Conservation (phyloP, 2,329 filamentous ascomycete genomes). For the Pseudogymnoascus sp. region DNA sequence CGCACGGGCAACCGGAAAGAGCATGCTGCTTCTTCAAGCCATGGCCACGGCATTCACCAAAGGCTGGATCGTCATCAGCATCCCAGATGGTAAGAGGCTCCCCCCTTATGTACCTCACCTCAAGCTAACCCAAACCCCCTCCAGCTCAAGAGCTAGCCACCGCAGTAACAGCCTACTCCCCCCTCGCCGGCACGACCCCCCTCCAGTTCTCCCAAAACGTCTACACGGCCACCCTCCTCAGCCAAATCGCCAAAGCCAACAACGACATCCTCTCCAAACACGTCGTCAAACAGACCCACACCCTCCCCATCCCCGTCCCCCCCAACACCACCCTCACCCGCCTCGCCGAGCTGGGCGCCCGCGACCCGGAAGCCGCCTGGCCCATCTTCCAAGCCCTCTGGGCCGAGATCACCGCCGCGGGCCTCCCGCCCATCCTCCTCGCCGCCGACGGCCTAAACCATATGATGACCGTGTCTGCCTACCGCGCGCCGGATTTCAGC, state of each 20-base stretch:
- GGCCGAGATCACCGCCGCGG: constrained; percentile 61
- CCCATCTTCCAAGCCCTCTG: constrained; percentile 73
- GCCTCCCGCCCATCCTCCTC: constrained; percentile 55
- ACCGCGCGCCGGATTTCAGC: constrained; percentile 63
- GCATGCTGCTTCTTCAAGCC: constrained; percentile 74
- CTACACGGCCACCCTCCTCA: constrained; percentile 69
- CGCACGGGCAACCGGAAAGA: constrained; percentile 74
- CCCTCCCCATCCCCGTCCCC: constrained; percentile 53
- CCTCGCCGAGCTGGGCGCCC: constrained; percentile 60
- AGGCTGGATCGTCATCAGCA: constrained; percentile 80
- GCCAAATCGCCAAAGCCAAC: constrained; percentile 68
- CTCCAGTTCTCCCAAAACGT: constrained; percentile 68
- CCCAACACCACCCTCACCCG: constrained; percentile 55
- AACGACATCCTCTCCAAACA: constrained; percentile 50
- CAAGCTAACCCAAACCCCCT: constrained; percentile 8
- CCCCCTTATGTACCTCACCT: neutral
- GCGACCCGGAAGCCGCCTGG: constrained; percentile 73
- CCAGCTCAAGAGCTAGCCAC: constrained; percentile 74
- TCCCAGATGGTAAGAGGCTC: constrained; percentile 69
- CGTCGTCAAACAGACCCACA: constrained; percentile 43
- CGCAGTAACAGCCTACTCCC: constrained; percentile 72
- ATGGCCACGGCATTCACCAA: constrained; percentile 75
- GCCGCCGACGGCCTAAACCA: constrained; percentile 72
- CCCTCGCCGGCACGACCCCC: constrained; percentile 52
- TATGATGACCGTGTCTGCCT: constrained; percentile 71